Evolutionary conservation across 768 basidiomycete species (phyloP), one percentile per base, ranked within the genome.

Genomic region (Pleurotus cornucopiae): DNA sequence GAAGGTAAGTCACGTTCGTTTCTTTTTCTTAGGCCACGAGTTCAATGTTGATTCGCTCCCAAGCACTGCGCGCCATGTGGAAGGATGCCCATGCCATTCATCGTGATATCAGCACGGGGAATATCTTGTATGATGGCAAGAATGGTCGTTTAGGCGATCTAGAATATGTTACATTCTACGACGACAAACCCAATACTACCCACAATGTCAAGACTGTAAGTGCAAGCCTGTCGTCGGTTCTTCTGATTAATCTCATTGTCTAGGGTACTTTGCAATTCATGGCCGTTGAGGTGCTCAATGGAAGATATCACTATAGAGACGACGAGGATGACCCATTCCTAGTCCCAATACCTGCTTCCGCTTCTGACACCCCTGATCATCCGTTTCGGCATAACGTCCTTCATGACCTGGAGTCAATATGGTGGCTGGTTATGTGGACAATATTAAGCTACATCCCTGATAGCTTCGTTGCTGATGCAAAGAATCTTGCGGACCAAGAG

Each of bases 61-160:
- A 30, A 55, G 54, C 54, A 25, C 49, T 57, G 14, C 25, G 34
- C 12, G 21, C 40, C 5, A n/a, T 51, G 47, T 40, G 46, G 46
- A 21, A 57, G 20, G 23, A 47, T 14, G 16, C 34, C 25, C 20
- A 23, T 13, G 37, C 38, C 23, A 45, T 57, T 13, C 56, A 57
- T 49, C 49, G 56, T 14, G 56, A 57, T 52, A 37, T 57, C 12
- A 57, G 56, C 56, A 34, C 51, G 6, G 49, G 56, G 18, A 57
- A 57, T 52, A 51, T 57, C 7, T 26, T 56, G 45, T 56, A 44
- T 38, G 21, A 56, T 30, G 45, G 34, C 20, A 14, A 23, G 12
- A 30, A 46, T 18, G 55, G 44, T 14, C 44, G 46, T 46, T 38
- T 56, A n/a, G 55, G 23, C 20, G 55, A 56, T 47, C 45, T 56